Conservation (phyloP, 306 rosid genomes). For the Vigna trinervia region DNA sequence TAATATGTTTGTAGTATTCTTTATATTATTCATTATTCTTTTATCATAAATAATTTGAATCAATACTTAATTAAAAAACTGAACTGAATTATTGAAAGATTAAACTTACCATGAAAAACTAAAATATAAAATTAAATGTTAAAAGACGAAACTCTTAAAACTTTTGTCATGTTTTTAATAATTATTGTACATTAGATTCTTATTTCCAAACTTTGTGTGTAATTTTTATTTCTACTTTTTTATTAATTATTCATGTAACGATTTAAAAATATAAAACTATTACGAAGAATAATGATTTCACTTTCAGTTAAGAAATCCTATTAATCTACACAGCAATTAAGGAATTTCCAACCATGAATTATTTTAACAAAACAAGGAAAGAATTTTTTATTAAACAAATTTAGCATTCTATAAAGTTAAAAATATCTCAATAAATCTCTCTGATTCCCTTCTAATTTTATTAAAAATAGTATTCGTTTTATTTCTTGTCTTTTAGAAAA, state of each 20-base stretch:
- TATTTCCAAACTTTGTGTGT: background rate
- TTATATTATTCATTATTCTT: too few relatives aligned
- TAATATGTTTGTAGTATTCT: too few relatives aligned
- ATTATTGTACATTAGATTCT: background rate
- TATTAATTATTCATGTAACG: too few relatives aligned
- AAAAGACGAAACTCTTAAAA: background rate
- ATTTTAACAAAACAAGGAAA: background rate
- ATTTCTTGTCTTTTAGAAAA: background rate
- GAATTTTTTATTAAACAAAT: background rate
- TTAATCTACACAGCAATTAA: background rate
- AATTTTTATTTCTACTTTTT: too few relatives aligned
- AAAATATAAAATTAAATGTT: background rate
- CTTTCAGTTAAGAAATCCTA: background rate
- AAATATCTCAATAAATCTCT: background rate
- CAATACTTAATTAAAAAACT: too few relatives aligned
- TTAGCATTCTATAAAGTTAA: background rate
- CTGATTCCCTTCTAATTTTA: background rate
- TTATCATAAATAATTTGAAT: too few relatives aligned
- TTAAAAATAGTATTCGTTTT: background rate
- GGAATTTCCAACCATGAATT: background rate
- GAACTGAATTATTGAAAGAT: too few relatives aligned
- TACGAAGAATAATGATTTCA: background rate
- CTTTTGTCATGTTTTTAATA: constrained; percentile 3
- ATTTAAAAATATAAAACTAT: too few relatives aligned
- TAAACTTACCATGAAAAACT: too few relatives aligned